Evolutionary conservation across 768 basidiomycete species (phyloP), one percentile per base, ranked within the genome.

Genomic region (Phanerochaete carnosa): DNA sequence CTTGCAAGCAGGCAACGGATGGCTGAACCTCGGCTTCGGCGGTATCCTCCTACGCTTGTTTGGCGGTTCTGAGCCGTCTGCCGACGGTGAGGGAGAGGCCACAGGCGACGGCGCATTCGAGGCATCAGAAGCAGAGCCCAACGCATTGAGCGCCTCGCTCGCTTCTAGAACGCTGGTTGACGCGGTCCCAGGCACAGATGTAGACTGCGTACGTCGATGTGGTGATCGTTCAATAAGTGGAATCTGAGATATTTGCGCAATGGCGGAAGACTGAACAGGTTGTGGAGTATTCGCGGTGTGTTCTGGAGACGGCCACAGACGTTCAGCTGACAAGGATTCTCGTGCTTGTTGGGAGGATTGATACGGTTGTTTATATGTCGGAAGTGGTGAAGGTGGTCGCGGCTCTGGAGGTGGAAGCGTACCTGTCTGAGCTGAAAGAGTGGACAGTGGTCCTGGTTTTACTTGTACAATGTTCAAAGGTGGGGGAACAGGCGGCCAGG

Each of bases 1-100:
- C 39, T 79, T 73, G 63, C 89, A 92, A 32, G 79, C 74, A 6
- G 54, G 54, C 9, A 33, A 33, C 3, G 54, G 54, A 33, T 37
- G 54, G 23, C 33, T 35, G 35, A 15, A 43, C 23, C 12, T 37
- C 2, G 37, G 4, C 23, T 55, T 55, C 16, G 39, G 39, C 4
- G 8, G 39, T 9, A 43, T 43, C 39, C 16, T 43, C 23, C 28
- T 39, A 2, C 54, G 54, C n/a, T 55, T 55, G 25, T 16, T 33
- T 19, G 52, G 54, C 8, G 35, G 33, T 2, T 32, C 22, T 43
- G 39, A 43, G 19, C 54, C 54, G 23, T 22, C 33, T 23, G 22
- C 22, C 4, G 37, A 43, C 16, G 32, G 22, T 12, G 54, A 23
- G n/a, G 54, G 39, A 8, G 39, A 43, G 5, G 11, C 39, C 4